Evolutionary conservation across 1,139 yeast genomes (phyloP).

Genomic region (Candida albicans): DNA sequence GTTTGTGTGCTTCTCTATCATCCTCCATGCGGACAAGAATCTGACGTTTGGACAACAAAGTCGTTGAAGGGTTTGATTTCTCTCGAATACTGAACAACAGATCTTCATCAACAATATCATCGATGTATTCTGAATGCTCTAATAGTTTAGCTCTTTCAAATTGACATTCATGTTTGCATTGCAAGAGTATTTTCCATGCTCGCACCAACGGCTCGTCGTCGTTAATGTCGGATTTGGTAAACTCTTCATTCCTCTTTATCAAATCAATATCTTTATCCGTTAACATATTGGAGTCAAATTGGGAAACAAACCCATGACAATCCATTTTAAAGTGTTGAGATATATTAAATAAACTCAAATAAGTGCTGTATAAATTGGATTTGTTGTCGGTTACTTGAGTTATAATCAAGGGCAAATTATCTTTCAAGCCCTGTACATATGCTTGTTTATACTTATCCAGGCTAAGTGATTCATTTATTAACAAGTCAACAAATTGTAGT

Average conservation of each 20-base stretch:
- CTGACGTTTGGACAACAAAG: slow-evolving; percentile 47
- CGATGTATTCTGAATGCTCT: slow-evolving; percentile 25
- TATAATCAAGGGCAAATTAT: slow-evolving; percentile 47
- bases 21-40: slow-evolving; percentile 80
- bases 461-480: slow-evolving; percentile 41
- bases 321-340: slow-evolving; percentile 37
- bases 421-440: slow-evolving; percentile 47
- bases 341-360: slow-evolving; percentile 38
- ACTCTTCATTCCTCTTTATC: slow-evolving; percentile 34
- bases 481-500: slow-evolving; percentile 65
- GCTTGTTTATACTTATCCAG: slow-evolving; percentile 39
- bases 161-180: slow-evolving; percentile 51
- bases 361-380: slow-evolving; percentile 51
- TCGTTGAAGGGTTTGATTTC: slow-evolving; percentile 21
- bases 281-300: slow-evolving; percentile 28
- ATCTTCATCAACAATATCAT: slow-evolving; percentile 28
- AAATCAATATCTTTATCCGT: slow-evolving; percentile 35
- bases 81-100: slow-evolving; percentile 33
- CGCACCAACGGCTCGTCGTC: slow-evolving; percentile 35
- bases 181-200: slow-evolving; percentile 52
- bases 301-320: slow-evolving; percentile 25
- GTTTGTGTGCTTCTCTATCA: slow-evolving; percentile 80
- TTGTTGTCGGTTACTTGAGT: slow-evolving; percentile 51
- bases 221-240: slow-evolving; percentile 23
- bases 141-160: slow-evolving; percentile 44